Evolutionary conservation across 257 asterid genomes (phyloP).

Genomic region (Solanum peruvianum): DNA sequence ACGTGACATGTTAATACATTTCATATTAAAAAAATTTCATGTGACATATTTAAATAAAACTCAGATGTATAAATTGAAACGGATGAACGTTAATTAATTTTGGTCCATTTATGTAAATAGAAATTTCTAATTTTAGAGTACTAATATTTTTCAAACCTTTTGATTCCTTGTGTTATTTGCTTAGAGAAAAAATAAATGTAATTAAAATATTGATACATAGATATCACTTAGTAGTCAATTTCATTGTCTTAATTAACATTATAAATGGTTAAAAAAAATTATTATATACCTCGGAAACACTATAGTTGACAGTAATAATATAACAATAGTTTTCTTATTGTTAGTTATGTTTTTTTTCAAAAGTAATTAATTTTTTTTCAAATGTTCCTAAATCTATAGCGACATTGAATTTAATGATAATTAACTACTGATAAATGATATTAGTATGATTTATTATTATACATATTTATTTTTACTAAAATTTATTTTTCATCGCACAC

Average conservation of each 20-base stretch:
- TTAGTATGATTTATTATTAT: too few species aligned
- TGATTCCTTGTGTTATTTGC: neutral
- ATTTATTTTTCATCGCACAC: neutral
- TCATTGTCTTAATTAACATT: neutral
- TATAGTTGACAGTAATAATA: too few species aligned
- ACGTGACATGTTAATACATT: too few species aligned
- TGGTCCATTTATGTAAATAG: neutral
- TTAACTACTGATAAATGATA: too few species aligned
- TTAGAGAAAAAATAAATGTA: neutral
- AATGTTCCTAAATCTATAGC: too few species aligned
- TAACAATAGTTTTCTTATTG: neutral
- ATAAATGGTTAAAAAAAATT: too few species aligned
- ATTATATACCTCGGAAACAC: too few species aligned
- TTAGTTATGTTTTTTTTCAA: neutral
- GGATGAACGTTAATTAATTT: fast-evolving
- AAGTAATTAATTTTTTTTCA: neutral
- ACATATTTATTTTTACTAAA: too few species aligned
- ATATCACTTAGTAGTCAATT: neutral
- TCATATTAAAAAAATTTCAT: fast-evolving
- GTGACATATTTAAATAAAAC: too few species aligned
- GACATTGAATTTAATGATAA: neutral
- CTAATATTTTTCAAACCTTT: neutral
- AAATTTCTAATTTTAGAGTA: neutral
- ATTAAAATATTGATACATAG: neutral
- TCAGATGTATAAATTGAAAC: too few species aligned